Evolutionary conservation across 2,329 filamentous ascomycete species (phyloP).

Genomic region (Lachnellula suecica): DNA sequence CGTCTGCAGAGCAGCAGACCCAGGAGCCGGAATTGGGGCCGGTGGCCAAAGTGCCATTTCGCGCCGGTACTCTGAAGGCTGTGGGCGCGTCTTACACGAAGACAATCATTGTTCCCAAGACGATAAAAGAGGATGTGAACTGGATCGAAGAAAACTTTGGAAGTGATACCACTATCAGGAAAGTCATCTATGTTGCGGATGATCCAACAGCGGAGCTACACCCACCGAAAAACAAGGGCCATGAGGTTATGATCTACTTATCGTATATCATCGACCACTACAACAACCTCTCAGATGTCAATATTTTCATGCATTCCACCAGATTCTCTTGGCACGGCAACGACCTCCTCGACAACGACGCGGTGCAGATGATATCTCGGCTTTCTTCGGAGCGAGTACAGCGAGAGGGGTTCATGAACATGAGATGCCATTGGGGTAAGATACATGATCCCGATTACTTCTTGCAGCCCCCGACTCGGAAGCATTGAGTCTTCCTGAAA

Average conservation of each 20-base stretch:
- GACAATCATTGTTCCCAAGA: conserved; percentile 20
- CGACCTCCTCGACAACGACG: conserved; percentile 23
- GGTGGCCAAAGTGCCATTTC: conserved; percentile 5
- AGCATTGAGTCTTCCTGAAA: too few species aligned
- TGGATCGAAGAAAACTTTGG: conserved; percentile 26
- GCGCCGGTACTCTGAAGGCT: conserved; percentile 11
- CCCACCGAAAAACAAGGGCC: conserved; percentile 47
- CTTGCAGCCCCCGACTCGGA: too few species aligned
- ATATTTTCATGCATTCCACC: conserved; percentile 43
- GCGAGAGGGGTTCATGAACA: conserved; percentile 56
- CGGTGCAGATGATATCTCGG: conserved; percentile 33
- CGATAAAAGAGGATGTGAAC: conserved; percentile 16
- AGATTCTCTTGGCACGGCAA: conserved; percentile 39
- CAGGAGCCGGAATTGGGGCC: not conserved
- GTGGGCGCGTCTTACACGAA: conserved; percentile 19
- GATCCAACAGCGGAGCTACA: conserved; percentile 38
- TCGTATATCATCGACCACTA: conserved; percentile 66
- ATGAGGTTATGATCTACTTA: conserved; percentile 31
- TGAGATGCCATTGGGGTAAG: conserved; percentile 56
- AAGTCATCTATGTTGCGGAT: conserved; percentile 26
- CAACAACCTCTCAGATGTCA: conserved; percentile 43
- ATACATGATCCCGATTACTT: conserved; percentile 47
- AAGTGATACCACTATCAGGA: conserved; percentile 6
- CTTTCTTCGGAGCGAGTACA: conserved; percentile 38
- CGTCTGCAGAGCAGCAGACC: not conserved